Evolutionary conservation across 176 grass and related monocot species (phyloP), one percentile per base, ranked within the genome.

Genomic region (Rhipidocladum racemiflorum): DNA sequence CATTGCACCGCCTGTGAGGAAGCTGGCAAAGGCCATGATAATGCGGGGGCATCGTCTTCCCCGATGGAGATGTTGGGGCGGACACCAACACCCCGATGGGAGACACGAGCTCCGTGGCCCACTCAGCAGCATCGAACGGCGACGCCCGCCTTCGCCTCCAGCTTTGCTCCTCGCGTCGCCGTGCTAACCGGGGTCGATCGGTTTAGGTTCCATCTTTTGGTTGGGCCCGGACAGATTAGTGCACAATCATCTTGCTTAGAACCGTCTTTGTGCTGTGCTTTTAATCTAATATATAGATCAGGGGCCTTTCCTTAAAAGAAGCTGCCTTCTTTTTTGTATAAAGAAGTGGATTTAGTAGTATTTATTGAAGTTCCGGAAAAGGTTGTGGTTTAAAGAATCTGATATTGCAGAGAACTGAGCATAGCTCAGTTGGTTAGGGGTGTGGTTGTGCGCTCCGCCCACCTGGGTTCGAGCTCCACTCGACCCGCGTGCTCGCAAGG

Each of bases 161-260:
- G 43, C 59, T 65, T 80, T 25, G 24, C 38, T 64, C 64, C 34
- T 70, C 49, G 6, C 70, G 63, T 80, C 51, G 51, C 76, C 65
- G 40, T 61, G 64, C 65, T 40, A 42, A 43, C 24, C 11, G 44
- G 77, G 46, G 11, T 49, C 46, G 13, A 54, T 68, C 5, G 28
- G 76, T 76, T 35, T 69, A 71, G 76, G 61, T 27, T 54, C 15
- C 81, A 68, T 88, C 82, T 85, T 89, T 89, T 45, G 81, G 77
- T 82, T 65, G 65, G 72, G 16, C 21, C 71, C 56, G 56, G n/a
- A 36, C 5, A 17, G 11, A 74, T 88, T 79, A 88, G 14, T 36
- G 43, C 28, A 49, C 28, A 23, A 28, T 36, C 46, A 72, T 83
- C 69, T 34, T 51, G 55, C 59, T 68, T 81, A 46, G 25, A 57